Evolutionary conservation across 164 flowering plant species (phyloP).

Genomic region (Berberis thunbergii): DNA sequence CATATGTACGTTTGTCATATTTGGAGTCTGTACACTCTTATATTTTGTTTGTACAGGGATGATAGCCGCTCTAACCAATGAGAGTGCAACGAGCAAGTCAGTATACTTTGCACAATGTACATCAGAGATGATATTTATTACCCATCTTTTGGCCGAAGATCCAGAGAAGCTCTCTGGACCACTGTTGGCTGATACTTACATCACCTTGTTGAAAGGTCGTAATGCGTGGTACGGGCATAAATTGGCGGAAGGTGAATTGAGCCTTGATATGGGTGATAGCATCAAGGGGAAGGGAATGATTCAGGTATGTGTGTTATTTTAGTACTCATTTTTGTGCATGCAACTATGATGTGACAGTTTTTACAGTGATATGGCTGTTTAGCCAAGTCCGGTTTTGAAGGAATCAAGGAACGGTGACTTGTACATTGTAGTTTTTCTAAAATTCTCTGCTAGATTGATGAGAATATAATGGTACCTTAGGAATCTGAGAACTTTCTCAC

Average conservation of each 20-base stretch:
- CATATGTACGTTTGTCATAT: too few species aligned
- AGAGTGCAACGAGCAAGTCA: slow-evolving; percentile 96
- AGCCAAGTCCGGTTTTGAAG: too few species aligned
- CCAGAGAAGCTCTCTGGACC: slow-evolving; percentile 89
- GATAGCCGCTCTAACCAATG: slow-evolving; percentile 90
- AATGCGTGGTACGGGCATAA: slow-evolving; percentile 88
- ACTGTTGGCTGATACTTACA: slow-evolving; percentile 74
- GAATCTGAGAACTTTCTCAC: too few species aligned
- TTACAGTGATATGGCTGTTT: too few species aligned
- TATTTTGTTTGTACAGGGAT: slow-evolving; percentile 47
- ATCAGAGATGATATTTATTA: slow-evolving; percentile 88
- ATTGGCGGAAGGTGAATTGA: slow-evolving; percentile 70
- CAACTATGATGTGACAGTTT: too few species aligned
- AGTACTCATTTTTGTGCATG: not conserved
- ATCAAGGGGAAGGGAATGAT: slow-evolving; percentile 87
- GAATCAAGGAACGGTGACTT: too few species aligned
- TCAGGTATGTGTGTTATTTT: slow-evolving; percentile 41
- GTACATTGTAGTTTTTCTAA: too few species aligned
- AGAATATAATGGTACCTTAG: too few species aligned
- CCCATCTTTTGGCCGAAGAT: slow-evolving; percentile 72
- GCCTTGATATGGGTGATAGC: slow-evolving; percentile 76
- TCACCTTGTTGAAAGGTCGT: slow-evolving; percentile 76
- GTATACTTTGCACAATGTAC: slow-evolving; percentile 97
- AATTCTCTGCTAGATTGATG: too few species aligned
- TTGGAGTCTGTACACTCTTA: not conserved